A percentile compares a stretch with the other conserved stretches of the same genome.
Evolutionary conservation across 352 stramenopile species (phyloP).

Genomic region (Phytophthora palmivora): DNA sequence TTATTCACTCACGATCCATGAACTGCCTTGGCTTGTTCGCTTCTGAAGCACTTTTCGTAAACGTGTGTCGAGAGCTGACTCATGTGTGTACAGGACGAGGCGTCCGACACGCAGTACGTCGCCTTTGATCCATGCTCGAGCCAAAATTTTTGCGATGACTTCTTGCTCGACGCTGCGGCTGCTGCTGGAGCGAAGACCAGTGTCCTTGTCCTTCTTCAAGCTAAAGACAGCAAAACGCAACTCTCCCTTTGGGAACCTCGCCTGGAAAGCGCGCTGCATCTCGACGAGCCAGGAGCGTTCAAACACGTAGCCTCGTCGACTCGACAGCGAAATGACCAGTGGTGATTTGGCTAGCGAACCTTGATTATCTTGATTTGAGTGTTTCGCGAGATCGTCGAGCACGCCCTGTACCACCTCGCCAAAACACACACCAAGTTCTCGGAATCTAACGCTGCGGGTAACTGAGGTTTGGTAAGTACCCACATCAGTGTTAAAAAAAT

Average conservation of each 20-base stretch:
- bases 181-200: constrained; percentile 14
- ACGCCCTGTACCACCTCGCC: constrained; percentile 44
- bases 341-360: constrained; percentile 3
- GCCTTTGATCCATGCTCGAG: constrained; percentile 36
- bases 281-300: constrained; percentile 39
- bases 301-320: constrained; percentile 51
- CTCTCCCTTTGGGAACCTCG: constrained; percentile 16
- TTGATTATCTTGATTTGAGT: not conserved
- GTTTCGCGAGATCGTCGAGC: constrained; percentile 27
- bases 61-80: constrained; percentile 22
- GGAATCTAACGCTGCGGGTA: constrained; percentile 29
- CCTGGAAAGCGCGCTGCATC: constrained; percentile 30
- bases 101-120: constrained; percentile 47
- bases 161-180: constrained; percentile 36
- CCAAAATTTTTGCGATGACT: constrained; percentile 32
- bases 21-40: constrained; percentile 10
- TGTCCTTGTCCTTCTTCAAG: constrained; percentile 45
- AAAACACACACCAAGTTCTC: constrained; percentile 52
- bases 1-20: constrained; percentile 34
- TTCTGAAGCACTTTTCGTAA: constrained; percentile 18
- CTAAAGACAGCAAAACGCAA: constrained; percentile 47
- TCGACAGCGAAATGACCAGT: constrained; percentile 42
- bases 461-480: not conserved
- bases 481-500: constrained; percentile 15
- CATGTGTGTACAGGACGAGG: constrained; percentile 43